Evolutionary conservation across 352 stramenopile species (phyloP), one percentile per base, ranked within the genome.

Genomic region (Globisporangium irregulare): DNA sequence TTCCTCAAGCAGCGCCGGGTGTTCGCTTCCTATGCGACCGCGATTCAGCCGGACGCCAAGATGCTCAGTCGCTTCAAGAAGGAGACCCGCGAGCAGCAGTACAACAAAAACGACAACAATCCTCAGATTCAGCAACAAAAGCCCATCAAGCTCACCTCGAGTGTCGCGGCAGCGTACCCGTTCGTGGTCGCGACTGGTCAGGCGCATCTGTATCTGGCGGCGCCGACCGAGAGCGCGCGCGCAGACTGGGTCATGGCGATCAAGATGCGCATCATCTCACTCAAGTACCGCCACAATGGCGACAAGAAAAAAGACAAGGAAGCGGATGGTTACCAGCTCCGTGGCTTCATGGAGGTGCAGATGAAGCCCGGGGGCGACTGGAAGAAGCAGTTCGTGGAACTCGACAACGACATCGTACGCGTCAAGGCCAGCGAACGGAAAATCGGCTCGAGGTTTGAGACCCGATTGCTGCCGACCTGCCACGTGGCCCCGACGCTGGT

Each of bases 161-260:
- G 60, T 24, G 38, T 76, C 59, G 7, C 72, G 0, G 64, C 70
- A 27, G 74, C 70, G 67, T 91, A 85, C 62, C 84, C 82, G 0
- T 86, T 91, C 27, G 77, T 90, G 24, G 73, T 91, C 14, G 81
- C 75, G 18, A 91, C 84, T 0, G 82, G 82, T 0, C 79, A 82
- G 43, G 64, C 84, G 7, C 82, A 86, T 57, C 69, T 92, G 48
- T 60, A 81, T 66, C 67, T 91, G 24, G 77, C 79, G 15, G 81
- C 82, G 0, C 60, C 76, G 0, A 88, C 62, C 2, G 77, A 87
- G 22, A 73, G 77, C 62, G 77, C 76, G 57, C 77, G 84, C 24
- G 77, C 80, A 12, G 75, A 90, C 56, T 92, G 84, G 84, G 74
- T 91, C 38, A 57, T 80, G 9, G 82, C 82, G 0, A 90, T 91